Evolutionary conservation across 345 rosid species (phyloP).

Genomic region (Durio zibethinus): DNA sequence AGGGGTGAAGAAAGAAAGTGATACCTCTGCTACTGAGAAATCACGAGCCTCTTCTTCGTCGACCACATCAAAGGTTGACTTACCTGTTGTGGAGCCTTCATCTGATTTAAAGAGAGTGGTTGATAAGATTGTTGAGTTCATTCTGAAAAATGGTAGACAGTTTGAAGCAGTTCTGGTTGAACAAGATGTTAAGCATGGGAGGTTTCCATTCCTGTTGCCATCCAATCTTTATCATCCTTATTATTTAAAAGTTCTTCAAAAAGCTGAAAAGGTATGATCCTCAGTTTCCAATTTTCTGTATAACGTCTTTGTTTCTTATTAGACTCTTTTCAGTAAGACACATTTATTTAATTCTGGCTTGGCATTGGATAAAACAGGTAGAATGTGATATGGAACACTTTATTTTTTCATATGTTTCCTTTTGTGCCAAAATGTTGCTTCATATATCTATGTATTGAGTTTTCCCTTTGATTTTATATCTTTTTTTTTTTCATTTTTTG

Average conservation of each 20-base stretch:
- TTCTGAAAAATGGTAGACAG: constrained; percentile 72
- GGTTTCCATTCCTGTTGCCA: constrained; percentile 82
- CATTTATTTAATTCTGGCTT: background rate
- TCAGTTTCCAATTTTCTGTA: background rate
- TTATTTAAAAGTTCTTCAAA: constrained; percentile 60
- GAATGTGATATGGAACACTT: background rate
- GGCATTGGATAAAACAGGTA: background rate
- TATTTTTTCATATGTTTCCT: background rate
- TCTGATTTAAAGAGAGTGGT: constrained; percentile 75
- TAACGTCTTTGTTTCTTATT: background rate
- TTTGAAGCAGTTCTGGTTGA: constrained; percentile 80
- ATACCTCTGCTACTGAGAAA: constrained; percentile 32
- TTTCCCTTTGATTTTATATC: background rate
- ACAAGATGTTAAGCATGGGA: constrained; percentile 76
- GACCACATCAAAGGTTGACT: constrained; percentile 38
- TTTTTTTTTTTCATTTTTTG: background rate
- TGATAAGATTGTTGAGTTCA: constrained; percentile 92
- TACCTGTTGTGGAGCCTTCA: constrained; percentile 73
- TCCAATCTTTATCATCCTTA: constrained; percentile 62
- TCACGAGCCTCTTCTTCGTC: constrained; percentile 33
- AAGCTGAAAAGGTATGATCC: constrained; percentile 65
- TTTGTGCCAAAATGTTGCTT: background rate
- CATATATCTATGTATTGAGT: background rate
- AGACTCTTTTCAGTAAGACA: background rate
- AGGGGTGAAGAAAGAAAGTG: constrained; percentile 43